Evolutionary conservation across 2,329 filamentous ascomycete species (phyloP), one percentile per base, ranked within the genome.

Genomic region (Helicocarpus griseus): DNA sequence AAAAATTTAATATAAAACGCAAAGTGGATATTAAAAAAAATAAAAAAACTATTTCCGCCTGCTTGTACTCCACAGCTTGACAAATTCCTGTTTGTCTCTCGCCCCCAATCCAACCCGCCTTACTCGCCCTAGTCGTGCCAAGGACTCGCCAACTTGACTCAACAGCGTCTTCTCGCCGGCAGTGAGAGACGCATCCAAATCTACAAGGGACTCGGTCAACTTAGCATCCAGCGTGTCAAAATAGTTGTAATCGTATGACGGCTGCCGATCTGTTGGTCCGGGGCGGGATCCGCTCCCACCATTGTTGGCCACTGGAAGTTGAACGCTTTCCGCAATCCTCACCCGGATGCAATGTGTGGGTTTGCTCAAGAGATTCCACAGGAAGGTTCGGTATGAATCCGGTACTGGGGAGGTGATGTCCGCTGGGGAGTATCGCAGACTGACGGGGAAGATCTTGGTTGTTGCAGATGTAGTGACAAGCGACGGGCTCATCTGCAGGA

Each of bases 331-430:
- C 0, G 89, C 93, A 51, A 98, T 90, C 47, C 93, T 81, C 11
- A 97, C 91, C 22, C 89, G 82, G 60, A 98, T 91, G 61, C 83
- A 89, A 58, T 95, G 93, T 1, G 87, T 94, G 1, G 89, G 87
- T 45, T 85, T 82, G 40, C 86, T 87, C 31, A 95, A 81, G 7
- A 97, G 74, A 49, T 84, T 86, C 89, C 90, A 98, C 7, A 96
- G 64, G 66, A 96, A 96, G 1, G 73, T 72, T 5, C 79, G 48
- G 67, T 87, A 89, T 26, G 78, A 77, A 11, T 85, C 82, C 0
- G 93, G 90, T 0, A 98, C 74, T 0, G 93, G 91, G 0, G 93
- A 96, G 0, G 91, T 95, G 53, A 97, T 83, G 65, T 97, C 90
- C 4, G 85, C 79, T 0, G 91, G 87, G 0, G 88, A 86, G 68